phyloP scores from a whole-genome alignment of 129 eudicot genomes.

The Flaveria linearis region DNA sequence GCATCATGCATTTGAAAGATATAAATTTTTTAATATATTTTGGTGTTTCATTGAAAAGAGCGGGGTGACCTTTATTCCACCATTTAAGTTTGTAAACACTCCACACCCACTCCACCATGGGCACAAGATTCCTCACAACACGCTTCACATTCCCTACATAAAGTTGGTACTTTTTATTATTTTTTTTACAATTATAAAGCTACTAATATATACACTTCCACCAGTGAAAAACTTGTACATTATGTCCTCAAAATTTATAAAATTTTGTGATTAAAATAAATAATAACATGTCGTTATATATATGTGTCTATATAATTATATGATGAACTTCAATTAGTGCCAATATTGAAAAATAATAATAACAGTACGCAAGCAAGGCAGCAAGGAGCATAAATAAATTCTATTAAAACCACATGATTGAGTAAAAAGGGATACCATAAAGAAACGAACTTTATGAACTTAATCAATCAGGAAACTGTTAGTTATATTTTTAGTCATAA shows the following conservation, averaged over 20 bases:
- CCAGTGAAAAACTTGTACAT: background rate
- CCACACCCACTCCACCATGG: slow-evolving; percentile 39
- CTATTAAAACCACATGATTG: background rate
- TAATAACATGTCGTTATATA: background rate
- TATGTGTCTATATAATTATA: no score
- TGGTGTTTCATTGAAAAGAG: slow-evolving; percentile 17
- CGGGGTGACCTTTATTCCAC: slow-evolving; percentile 18
- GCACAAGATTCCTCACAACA: slow-evolving; percentile 49
- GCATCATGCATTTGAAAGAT: background rate
- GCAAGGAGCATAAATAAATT: background rate
- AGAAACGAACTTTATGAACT: background rate
- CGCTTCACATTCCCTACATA: slow-evolving; percentile 36
- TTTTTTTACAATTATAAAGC: slow-evolving; percentile 19
- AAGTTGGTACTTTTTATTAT: slow-evolving; percentile 11
- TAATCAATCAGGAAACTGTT: no score
- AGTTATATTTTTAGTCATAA: no score
- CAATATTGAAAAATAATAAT: no score
- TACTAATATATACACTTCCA: background rate
- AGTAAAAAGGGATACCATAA: background rate
- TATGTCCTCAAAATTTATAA: slow-evolving; percentile 1
- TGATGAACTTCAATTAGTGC: no score
- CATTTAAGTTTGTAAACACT: slow-evolving; percentile 36
- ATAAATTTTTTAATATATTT: background rate
- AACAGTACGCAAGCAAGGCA: background rate
- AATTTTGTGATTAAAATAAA: background rate